Evolutionary conservation across 1,139 yeast species (phyloP).

Genomic region (Magnusiomyces clavatus): DNA sequence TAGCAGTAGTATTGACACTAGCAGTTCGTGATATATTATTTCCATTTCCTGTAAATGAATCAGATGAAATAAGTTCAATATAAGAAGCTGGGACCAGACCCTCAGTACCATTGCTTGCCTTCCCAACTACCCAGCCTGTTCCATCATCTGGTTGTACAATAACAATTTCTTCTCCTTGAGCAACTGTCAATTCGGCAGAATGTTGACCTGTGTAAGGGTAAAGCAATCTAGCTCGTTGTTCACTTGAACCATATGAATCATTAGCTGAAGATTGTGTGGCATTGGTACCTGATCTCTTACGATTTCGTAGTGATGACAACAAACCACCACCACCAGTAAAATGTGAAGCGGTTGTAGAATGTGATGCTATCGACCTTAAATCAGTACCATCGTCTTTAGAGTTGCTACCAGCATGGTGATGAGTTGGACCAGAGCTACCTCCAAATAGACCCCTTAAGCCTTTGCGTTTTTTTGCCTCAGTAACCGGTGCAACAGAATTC

Average conservation of each 20-base stretch:
- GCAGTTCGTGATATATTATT: slow-evolving; percentile 15
- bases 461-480: slow-evolving; percentile 25
- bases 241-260: neutral
- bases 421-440: slow-evolving; percentile 16
- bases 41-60: neutral
- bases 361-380: neutral
- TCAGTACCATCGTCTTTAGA: neutral
- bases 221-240: slow-evolving; percentile 44
- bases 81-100: slow-evolving; percentile 91
- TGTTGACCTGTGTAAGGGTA: slow-evolving; percentile 67
- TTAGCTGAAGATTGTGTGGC: neutral
- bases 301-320: slow-evolving; percentile 9
- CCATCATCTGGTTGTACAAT: slow-evolving; percentile 73
- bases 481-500: slow-evolving; percentile 29
- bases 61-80: slow-evolving; percentile 40
- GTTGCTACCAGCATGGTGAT: slow-evolving; percentile 10
- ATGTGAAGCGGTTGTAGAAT: neutral
- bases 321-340: slow-evolving; percentile 13
- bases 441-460: slow-evolving; percentile 22
- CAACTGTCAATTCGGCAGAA: slow-evolving; percentile 61
- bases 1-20: slow-evolving; percentile 15
- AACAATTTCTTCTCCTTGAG: slow-evolving; percentile 52
- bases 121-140: slow-evolving; percentile 81
- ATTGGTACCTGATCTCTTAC: slow-evolving; percentile 5
- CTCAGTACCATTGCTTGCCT: slow-evolving; percentile 38